Evolutionary conservation across 495 filamentous ascomycete genomes (phyloP).

Genomic region (Lasiosphaeriaceae sp.): DNA sequence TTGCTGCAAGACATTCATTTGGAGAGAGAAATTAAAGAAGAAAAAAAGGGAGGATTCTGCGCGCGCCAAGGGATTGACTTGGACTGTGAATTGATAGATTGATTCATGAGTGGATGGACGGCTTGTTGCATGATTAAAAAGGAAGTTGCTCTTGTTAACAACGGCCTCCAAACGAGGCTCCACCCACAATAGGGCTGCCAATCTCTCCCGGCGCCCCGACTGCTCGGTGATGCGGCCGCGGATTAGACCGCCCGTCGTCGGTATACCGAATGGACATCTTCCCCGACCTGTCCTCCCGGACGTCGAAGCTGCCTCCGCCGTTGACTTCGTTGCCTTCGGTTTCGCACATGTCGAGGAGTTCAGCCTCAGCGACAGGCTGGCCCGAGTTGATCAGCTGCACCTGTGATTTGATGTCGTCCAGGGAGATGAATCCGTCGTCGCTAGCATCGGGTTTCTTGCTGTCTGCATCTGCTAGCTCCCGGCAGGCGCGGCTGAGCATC

Average conservation of each 20-base stretch:
- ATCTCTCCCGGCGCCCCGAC: constrained; percentile 54
- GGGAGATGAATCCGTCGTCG: constrained; percentile 59
- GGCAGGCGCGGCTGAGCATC: constrained; percentile 47
- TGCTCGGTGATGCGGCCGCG: constrained; percentile 27
- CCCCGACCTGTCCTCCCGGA: constrained; percentile 43
- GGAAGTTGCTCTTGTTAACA: constrained; percentile 7
- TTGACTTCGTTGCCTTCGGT: constrained; percentile 84
- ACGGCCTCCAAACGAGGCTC: constrained; percentile 7
- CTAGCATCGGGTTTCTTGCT: constrained; percentile 27
- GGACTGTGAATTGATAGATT: no score
- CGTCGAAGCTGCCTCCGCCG: constrained; percentile 79
- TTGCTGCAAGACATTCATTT: no score
- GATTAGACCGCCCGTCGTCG: constrained; percentile 30
- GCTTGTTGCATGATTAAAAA: background rate
- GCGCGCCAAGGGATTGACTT: no score
- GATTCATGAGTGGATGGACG: background rate
- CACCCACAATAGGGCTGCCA: constrained; percentile 32
- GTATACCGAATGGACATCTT: constrained; percentile 62
- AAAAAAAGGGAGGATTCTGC: no score
- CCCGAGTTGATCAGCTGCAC: constrained; percentile 62
- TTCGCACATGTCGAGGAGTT: constrained; percentile 86
- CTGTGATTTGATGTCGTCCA: constrained; percentile 61
- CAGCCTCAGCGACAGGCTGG: constrained; percentile 57
- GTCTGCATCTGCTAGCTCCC: constrained; percentile 36
- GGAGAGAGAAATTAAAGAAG: no score